Conservation (phyloP, 352 stramenopile genomes). For the Globisporangium iwayamae region DNA sequence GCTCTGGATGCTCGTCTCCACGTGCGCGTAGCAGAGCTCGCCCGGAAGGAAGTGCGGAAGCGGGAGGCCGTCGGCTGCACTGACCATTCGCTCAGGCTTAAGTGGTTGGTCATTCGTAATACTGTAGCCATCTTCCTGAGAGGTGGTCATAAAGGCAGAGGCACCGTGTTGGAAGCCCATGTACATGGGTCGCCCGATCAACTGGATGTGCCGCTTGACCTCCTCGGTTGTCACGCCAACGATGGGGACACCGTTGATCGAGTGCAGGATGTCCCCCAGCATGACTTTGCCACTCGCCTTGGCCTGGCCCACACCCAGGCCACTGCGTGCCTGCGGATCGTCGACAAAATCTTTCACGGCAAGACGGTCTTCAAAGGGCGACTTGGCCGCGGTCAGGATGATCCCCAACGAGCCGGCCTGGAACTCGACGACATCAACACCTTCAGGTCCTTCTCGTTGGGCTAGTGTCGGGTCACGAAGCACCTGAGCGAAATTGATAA, state of each 20-base stretch:
- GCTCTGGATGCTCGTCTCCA: constrained; percentile 66
- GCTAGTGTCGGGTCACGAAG: constrained; percentile 60
- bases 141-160: constrained; percentile 17
- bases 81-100: neutral
- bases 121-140: constrained; percentile 12
- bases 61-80: constrained; percentile 1
- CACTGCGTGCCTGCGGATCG: constrained; percentile 27
- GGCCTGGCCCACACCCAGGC: constrained; percentile 40
- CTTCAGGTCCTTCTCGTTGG: constrained; percentile 20
- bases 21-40: constrained; percentile 76
- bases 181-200: constrained; percentile 60
- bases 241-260: constrained; percentile 80
- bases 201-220: constrained; percentile 72
- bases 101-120: constrained; percentile 8
- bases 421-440: constrained; percentile 64
- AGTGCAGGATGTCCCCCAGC: constrained; percentile 68
- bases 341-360: constrained; percentile 72
- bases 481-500: constrained; percentile 51
- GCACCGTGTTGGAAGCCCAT: constrained; percentile 57
- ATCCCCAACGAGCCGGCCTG: constrained; percentile 60
- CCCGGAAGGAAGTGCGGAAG: constrained; percentile 53
- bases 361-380: constrained; percentile 49
- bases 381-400: constrained; percentile 49
- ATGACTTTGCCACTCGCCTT: constrained; percentile 56
- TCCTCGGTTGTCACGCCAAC: constrained; percentile 69